phyloP scores from a whole-genome alignment of 2,329 filamentous ascomycete species.

The Phaeophleospora eucalypticola region DNA sequence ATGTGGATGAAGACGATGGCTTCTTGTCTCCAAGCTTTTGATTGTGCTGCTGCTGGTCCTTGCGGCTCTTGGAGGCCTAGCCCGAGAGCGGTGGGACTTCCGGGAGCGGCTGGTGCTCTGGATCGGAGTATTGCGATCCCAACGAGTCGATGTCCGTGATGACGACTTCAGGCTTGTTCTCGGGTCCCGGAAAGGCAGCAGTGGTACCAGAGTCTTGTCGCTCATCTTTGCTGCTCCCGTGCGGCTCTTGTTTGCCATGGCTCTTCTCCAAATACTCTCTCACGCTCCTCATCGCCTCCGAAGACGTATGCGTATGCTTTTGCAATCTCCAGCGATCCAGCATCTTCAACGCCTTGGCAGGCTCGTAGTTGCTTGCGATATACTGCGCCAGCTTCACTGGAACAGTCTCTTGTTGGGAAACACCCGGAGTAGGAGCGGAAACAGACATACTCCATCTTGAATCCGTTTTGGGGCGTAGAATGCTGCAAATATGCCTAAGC shows the following conservation, averaged over 20 bases:
- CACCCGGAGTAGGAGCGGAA: not conserved
- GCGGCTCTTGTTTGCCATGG: no score
- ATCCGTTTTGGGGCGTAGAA: slow-evolving; percentile 30
- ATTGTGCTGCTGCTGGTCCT: no score
- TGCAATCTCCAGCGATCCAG: slow-evolving; percentile 23
- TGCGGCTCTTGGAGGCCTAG: no score
- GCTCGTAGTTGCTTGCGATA: slow-evolving; percentile 21
- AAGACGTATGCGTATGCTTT: slow-evolving; percentile 3
- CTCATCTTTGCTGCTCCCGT: no score
- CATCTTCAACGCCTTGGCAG: slow-evolving; percentile 20
- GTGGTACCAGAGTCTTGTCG: not conserved
- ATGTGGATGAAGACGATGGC: slow-evolving; percentile 10
- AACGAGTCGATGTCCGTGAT: slow-evolving; percentile 22
- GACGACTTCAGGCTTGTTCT: slow-evolving; percentile 20
- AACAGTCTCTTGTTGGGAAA: not conserved
- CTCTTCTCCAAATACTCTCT: slow-evolving; percentile 10
- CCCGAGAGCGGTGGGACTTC: slow-evolving; percentile 1
- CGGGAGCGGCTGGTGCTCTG: slow-evolving; percentile 7
- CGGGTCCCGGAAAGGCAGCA: not conserved
- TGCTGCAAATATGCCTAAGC: slow-evolving; percentile 26
- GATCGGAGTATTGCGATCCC: not conserved
- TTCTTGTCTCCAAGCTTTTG: not conserved
- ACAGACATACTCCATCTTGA: slow-evolving; percentile 32
- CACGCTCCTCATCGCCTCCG: slow-evolving; percentile 12
- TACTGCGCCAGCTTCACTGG: slow-evolving; percentile 22